Conservation (phyloP, 257 asterid species). For the Agastache rugosa region DNA sequence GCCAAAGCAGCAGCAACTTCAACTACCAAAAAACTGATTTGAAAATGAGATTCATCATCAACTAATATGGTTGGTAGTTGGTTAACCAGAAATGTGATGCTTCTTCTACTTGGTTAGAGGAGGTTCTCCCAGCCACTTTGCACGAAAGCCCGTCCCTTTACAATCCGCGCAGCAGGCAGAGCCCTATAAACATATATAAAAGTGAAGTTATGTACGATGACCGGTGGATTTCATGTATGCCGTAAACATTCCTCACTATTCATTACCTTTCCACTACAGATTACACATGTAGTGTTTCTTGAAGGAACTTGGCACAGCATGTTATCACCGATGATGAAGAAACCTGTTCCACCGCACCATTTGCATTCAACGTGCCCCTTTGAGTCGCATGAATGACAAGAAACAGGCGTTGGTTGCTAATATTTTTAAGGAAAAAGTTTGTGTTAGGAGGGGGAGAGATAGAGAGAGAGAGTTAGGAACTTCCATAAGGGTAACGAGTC, state of each 20-base stretch:
- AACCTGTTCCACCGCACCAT: constrained; percentile 97
- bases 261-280: constrained; percentile 81
- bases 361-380: constrained; percentile 85
- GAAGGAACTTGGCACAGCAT: constrained; percentile 97
- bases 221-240: background rate
- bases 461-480: background rate
- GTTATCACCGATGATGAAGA: constrained; percentile 92
- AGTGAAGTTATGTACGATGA: background rate
- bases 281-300: constrained; percentile 78
- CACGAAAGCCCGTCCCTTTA: constrained; percentile 94
- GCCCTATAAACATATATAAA: constrained; percentile 60
- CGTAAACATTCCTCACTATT: background rate
- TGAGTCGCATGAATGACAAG: constrained; percentile 76
- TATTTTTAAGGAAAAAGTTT: constrained; percentile 25
- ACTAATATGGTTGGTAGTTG: constrained; percentile 3
- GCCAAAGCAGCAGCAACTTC: constrained; percentile 8
- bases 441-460: constrained; percentile 3
- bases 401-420: constrained; percentile 91
- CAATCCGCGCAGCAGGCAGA: constrained; percentile 75
- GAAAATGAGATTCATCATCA: constrained; percentile 23
- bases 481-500: background rate
- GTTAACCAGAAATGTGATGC: constrained; percentile 6
- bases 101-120: constrained; percentile 55
- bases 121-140: constrained; percentile 88
- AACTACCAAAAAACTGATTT: constrained; percentile 1